These are phyloP conservation scores for Aspergillus brunneoviolaceus DNA, from an alignment of 2,329 filamentous ascomycete species.

Conservation along the genomic window DNA sequence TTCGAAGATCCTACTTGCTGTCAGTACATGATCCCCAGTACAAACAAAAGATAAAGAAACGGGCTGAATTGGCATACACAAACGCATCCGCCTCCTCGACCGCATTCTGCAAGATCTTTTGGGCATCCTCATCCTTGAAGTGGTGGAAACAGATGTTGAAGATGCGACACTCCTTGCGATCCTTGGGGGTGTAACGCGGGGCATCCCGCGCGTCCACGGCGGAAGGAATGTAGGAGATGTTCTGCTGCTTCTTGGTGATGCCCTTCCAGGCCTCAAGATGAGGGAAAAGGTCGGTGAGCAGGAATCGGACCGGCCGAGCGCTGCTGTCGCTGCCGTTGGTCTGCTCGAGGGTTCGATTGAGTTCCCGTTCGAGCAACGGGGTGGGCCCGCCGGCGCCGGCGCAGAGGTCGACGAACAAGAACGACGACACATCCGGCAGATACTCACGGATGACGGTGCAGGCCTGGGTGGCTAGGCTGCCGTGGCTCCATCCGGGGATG, in stretches of 20 bases:
- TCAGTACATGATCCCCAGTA: not conserved
- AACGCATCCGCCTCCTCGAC: slow-evolving; percentile 26
- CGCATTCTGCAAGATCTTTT: slow-evolving; percentile 58
- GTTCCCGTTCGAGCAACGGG: slow-evolving; percentile 59
- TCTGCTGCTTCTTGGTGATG: slow-evolving; percentile 52
- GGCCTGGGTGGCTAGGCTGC: slow-evolving; percentile 16
- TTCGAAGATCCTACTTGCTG: slow-evolving; percentile 15
- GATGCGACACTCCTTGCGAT: slow-evolving; percentile 62
- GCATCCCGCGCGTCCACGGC: slow-evolving; percentile 61
- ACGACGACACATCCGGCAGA: slow-evolving; percentile 48
- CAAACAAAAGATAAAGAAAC: too few relatives aligned
- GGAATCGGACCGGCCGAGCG: slow-evolving; percentile 51
- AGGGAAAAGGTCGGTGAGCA: slow-evolving; percentile 67
- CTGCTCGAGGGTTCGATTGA: slow-evolving; percentile 50
- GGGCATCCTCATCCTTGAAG: slow-evolving; percentile 65
- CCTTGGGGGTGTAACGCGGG: slow-evolving; percentile 42
- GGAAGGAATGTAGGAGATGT: slow-evolving; percentile 59
- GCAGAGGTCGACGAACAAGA: slow-evolving; percentile 73
- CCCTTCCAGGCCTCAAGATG: slow-evolving; percentile 61
- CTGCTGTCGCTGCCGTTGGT: slow-evolving; percentile 8
- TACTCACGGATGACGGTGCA: slow-evolving; percentile 31
- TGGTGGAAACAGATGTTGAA: slow-evolving; percentile 78
- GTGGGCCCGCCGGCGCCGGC: slow-evolving; percentile 72
- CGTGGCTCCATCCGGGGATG: slow-evolving; percentile 17
- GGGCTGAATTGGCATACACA: slow-evolving; percentile 18